phyloP scores from a whole-genome alignment of 441 rosid genomes.

The Adansonia rubrostipa region DNA sequence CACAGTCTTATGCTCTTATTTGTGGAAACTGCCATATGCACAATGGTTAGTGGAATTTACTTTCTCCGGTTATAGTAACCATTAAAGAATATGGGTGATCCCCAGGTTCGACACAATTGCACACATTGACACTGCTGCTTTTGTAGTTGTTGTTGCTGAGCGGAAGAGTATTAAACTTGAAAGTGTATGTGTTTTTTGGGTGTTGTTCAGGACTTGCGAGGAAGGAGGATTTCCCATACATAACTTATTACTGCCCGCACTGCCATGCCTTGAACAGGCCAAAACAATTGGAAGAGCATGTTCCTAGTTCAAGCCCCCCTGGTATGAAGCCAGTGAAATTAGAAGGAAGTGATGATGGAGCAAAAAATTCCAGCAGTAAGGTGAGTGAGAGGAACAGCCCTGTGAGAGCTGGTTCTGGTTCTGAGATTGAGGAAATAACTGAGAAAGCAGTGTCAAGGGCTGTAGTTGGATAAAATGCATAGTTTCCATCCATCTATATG shows the following conservation, averaged over 20 bases:
- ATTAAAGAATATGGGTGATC: not conserved
- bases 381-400: slow-evolving; percentile 25
- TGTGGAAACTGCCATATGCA: not conserved
- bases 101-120: not conserved
- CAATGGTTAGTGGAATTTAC: not conserved
- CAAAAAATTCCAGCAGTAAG: slow-evolving; percentile 29
- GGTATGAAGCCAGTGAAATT: slow-evolving; percentile 27
- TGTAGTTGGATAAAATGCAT: slow-evolving; percentile 7
- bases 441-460: not conserved
- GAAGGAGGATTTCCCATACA: slow-evolving; percentile 80
- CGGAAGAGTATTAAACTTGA: not conserved
- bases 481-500: not conserved
- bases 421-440: slow-evolving; percentile 15
- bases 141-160: not conserved
- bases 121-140: not conserved
- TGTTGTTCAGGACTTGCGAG: slow-evolving; percentile 67
- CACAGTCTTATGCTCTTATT: not conserved
- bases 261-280: slow-evolving; percentile 77
- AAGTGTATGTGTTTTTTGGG: not conserved
- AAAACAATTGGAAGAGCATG: slow-evolving; percentile 48
- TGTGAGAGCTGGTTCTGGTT: not conserved
- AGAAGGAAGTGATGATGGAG: slow-evolving; percentile 27
- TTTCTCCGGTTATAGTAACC: not conserved
- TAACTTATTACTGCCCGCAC: slow-evolving; percentile 91
- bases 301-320: slow-evolving; percentile 38